These are phyloP conservation scores for Micromonas commoda DNA, from an alignment of 139 green algal species.

Conservation along the genomic window DNA sequence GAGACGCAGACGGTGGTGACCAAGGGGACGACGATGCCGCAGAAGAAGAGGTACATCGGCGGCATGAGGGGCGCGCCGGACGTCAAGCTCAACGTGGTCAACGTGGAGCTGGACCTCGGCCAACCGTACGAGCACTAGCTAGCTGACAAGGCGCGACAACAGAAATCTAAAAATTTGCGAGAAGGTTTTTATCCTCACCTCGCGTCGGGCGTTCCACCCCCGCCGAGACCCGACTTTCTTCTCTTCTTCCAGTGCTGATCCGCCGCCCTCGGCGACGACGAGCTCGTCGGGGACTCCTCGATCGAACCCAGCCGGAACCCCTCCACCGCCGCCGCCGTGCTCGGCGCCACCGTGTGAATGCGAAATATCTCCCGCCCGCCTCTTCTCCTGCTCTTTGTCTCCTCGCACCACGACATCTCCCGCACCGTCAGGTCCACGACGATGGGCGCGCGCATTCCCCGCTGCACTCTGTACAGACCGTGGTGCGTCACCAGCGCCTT, in stretches of 20 bases:
- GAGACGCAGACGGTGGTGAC: slow-evolving; percentile 36
- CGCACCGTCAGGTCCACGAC: not conserved
- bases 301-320: not conserved
- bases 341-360: not conserved
- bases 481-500: not conserved
- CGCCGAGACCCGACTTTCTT: not conserved
- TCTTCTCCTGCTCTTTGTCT: no score
- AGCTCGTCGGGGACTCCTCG: not conserved
- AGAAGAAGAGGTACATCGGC: slow-evolving; percentile 56
- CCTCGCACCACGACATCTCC: not conserved
- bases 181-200: not conserved
- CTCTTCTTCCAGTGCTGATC: not conserved
- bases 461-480: not conserved
- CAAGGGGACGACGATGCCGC: slow-evolving; percentile 61
- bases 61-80: slow-evolving; percentile 52
- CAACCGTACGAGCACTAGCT: slow-evolving; percentile 57
- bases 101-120: slow-evolving; percentile 59
- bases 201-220: not conserved
- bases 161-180: not conserved
- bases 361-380: not conserved
- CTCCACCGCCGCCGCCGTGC: not conserved
- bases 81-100: slow-evolving; percentile 58
- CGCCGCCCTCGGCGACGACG: no score
- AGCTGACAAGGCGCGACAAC: not conserved
- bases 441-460: not conserved